These are phyloP conservation scores for Austroboletus festivus DNA, from an alignment of 768 basidiomycete genomes.

Conservation along the genomic window DNA sequence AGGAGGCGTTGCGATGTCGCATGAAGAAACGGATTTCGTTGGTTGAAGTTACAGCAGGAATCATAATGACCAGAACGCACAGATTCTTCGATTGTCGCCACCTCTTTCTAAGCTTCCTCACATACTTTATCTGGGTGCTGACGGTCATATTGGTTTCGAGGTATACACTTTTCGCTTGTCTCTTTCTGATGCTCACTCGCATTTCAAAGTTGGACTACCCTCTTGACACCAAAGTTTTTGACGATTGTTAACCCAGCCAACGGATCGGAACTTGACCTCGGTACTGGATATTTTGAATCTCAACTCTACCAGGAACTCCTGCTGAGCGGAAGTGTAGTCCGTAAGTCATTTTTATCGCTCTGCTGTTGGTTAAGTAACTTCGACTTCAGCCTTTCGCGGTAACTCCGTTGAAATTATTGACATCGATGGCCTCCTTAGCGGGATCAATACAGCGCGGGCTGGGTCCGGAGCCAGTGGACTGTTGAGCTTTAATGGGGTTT, in stretches of 20 bases:
- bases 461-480: background rate
- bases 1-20: too few relatives aligned
- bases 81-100: too few relatives aligned
- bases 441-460: conserved; percentile 6
- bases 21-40: too few relatives aligned
- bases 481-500: conserved; percentile 5
- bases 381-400: background rate
- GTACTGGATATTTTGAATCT: background rate
- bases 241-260: background rate
- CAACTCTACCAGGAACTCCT: background rate
- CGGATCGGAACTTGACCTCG: conserved; percentile 8
- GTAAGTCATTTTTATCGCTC: too few relatives aligned
- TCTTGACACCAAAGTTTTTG: conserved; percentile 5
- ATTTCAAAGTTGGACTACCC: conserved; percentile 12
- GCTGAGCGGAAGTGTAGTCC: background rate
- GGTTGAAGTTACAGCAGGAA: too few relatives aligned
- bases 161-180: background rate
- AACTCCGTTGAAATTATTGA: conserved; percentile 9
- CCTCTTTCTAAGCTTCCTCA: too few relatives aligned
- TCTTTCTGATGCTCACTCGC: background rate
- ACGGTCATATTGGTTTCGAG: conserved; percentile 10
- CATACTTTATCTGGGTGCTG: too few relatives aligned
- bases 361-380: background rate
- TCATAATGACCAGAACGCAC: too few relatives aligned
- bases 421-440: conserved; percentile 2